Percentiles rank a stretch among this genome's conserved stretches.
Evolutionary conservation across 164 flowering plant genomes (phyloP).

Genomic region (Buxus sempervirens): DNA sequence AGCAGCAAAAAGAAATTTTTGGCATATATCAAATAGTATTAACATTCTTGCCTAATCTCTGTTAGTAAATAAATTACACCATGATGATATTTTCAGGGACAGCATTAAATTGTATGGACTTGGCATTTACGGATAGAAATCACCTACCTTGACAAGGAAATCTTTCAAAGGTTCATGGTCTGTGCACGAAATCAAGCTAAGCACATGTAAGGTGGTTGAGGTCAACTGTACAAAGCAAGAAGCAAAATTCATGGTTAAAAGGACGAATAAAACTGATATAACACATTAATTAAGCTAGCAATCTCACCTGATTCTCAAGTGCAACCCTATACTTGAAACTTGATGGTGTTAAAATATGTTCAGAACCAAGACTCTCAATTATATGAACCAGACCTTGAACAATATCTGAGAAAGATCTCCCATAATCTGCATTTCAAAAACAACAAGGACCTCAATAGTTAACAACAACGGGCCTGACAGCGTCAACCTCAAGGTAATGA

Average conservation of each 20-base stretch:
- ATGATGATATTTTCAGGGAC: background rate
- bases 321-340: constrained; percentile 72
- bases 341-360: constrained; percentile 55
- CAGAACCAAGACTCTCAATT: constrained; percentile 59
- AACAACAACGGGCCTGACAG: no score
- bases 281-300: constrained; percentile 4
- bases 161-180: constrained; percentile 54
- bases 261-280: background rate
- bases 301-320: constrained; percentile 82
- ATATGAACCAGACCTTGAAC: constrained; percentile 66
- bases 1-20: background rate
- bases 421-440: constrained; percentile 59
- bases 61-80: background rate
- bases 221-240: constrained; percentile 50
- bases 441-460: no score
- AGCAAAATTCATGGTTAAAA: background rate
- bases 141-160: constrained; percentile 72
- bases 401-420: constrained; percentile 76
- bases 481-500: background rate
- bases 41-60: no score
- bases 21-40: background rate
- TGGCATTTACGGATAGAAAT: no score
- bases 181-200: constrained; percentile 50
- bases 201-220: constrained; percentile 73
- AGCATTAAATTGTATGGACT: background rate